These are phyloP conservation scores for Entoloma clypeatum DNA, from an alignment of 1,284 basidiomycete species.

Conservation along the genomic window DNA sequence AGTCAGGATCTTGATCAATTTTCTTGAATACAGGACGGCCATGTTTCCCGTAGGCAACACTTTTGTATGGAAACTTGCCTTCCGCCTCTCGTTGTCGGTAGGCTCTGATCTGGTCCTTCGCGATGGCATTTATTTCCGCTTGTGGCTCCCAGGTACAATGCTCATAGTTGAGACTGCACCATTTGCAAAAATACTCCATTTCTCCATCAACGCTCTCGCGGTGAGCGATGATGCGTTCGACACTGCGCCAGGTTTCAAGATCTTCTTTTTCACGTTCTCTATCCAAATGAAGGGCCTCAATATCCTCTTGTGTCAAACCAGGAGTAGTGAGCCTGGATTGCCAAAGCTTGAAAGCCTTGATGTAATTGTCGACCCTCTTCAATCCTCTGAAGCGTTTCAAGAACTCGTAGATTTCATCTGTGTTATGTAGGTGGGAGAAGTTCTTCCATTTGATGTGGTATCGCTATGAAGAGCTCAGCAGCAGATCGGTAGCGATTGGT, in stretches of 20 bases:
- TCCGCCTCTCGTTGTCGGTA: conserved; percentile 80
- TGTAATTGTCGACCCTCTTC: conserved; percentile 99
- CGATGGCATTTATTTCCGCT: conserved; percentile 75
- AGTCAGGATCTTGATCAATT: conserved; percentile 89
- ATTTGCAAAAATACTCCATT: conserved; percentile 96
- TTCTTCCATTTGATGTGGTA: conserved; percentile 97
- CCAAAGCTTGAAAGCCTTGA: conserved; percentile 81
- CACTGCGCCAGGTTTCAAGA: conserved; percentile 86
- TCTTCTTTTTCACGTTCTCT: conserved; percentile 89
- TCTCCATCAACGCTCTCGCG: conserved; percentile 68
- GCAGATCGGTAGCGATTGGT: conserved; percentile 12
- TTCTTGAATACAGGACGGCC: conserved; percentile 82
- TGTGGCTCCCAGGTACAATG: conserved; percentile 95
- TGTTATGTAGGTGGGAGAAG: conserved; percentile 94
- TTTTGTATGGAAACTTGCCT: conserved; percentile 85
- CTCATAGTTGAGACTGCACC: conserved; percentile 92
- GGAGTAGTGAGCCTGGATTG: conserved; percentile 67
- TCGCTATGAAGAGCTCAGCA: conserved; percentile 48
- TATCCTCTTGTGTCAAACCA: conserved; percentile 81
- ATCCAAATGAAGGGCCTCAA: conserved; percentile 86
- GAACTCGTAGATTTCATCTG: conserved; percentile 95
- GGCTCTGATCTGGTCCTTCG: conserved; percentile 74
- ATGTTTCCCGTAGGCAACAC: conserved; percentile 63
- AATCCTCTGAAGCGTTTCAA: conserved; percentile 90
- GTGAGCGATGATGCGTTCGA: conserved; percentile 89